Base-by-base conservation (phyloP, 2,329 filamentous ascomycete species). In the Diaporthe sp. region DNA sequence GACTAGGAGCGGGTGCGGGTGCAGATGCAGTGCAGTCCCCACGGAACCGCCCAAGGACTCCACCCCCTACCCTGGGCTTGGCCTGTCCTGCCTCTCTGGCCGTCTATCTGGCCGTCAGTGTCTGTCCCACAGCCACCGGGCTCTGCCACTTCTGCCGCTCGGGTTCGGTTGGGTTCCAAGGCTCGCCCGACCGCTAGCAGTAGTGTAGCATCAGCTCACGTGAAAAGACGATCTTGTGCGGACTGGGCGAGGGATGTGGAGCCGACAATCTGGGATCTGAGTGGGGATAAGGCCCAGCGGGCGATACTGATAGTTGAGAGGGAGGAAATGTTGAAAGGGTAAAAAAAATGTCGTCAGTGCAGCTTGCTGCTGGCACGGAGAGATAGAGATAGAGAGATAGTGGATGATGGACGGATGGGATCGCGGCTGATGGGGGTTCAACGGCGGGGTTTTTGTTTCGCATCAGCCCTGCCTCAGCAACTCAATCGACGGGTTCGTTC, bases 401-500 rank as follows among this genome's bases (percentile, higher is more conserved):
- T 64, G 35, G 71, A 25, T 47, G 71, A 67, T 50, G 58, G 60
- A 64, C 50, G 45, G 25, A 61, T 40, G 50, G 33, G 35, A 38
- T 25, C 45, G 54, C 30, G 30, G 35, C 33, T 52, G 64, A 40
- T 40, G 45, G 47, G 54, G 40, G 54, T 72, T 54, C 40, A 67
- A 79, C 80, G 80, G 81, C 80, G 80, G 81, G 81, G 81, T 74
- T 81, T 78, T 79, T 80, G 80, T 80, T 81, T 81, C 78, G 80
- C 78, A 79, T 80, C 77, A 61, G 75, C 71, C 71, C 61, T 58
- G 47, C 64, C 42, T 52, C 64, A 67, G 42, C 42, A 50, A 17
- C 45, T 50, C 64, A 28, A 40, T 68, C 45, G 54, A 40, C 64
- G n/a, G 45, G 64, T 40, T 52, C 40, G 60, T 15, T 38, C 40